Conservation (phyloP, 202 grass and related monocot species). For the Schoenoplectus tabernaemontani region DNA sequence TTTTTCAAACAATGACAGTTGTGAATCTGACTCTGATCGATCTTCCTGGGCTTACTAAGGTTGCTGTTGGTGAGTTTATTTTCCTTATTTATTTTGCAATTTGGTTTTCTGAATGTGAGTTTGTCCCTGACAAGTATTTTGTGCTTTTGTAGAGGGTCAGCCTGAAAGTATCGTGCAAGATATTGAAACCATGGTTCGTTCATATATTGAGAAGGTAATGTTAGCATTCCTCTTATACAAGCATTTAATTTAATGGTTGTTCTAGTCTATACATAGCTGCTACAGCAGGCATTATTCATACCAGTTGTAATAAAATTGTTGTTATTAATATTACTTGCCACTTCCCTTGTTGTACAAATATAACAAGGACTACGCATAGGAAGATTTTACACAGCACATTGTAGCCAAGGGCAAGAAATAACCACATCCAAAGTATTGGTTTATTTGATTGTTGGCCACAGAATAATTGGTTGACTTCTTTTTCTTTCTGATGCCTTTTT, state of each 20-base stretch:
- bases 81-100: slow-evolving; percentile 13
- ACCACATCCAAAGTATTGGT: not conserved
- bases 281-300: not conserved
- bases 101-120: slow-evolving; percentile 12
- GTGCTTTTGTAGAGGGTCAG: slow-evolving; percentile 63
- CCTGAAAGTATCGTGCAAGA: slow-evolving; percentile 69
- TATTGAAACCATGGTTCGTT: slow-evolving; percentile 95
- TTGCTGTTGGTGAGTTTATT: slow-evolving; percentile 75
- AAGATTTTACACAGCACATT: no score
- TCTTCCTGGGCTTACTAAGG: slow-evolving; percentile 99
- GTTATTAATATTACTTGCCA: not conserved
- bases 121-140: slow-evolving; percentile 2
- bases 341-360: not conserved
- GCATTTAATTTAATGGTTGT: not conserved
- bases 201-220: slow-evolving; percentile 91
- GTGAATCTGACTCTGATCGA: slow-evolving; percentile 95
- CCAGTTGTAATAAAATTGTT: not conserved
- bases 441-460: not conserved
- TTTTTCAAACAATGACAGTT: slow-evolving; percentile 48
- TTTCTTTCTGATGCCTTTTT: slow-evolving; percentile 16
- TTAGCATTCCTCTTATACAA: slow-evolving; percentile 1
- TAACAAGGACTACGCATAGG: no score
- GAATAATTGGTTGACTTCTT: not conserved
- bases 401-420: no score
- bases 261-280: not conserved